Conservation (phyloP, 352 stramenopile species). For the Globisporangium nodosum region DNA sequence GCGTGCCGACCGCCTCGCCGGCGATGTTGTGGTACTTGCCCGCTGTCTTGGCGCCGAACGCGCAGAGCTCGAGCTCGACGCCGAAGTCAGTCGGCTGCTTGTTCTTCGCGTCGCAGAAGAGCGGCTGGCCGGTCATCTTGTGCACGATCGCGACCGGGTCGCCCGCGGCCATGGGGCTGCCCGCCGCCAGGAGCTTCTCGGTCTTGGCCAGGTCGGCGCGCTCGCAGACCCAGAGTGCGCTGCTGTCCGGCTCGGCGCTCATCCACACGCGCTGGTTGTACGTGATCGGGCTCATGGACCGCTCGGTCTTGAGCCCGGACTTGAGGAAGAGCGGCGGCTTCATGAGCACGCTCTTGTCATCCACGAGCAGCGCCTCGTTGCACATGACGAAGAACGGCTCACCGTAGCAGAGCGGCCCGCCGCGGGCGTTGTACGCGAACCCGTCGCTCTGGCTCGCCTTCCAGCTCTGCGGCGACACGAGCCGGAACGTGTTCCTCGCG, state of each 20-base stretch:
- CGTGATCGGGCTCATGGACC: conserved; percentile 82
- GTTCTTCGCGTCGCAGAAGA: conserved; percentile 43
- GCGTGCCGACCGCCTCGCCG: conserved; percentile 45
- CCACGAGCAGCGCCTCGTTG: conserved; percentile 73
- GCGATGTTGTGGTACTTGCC: conserved; percentile 71
- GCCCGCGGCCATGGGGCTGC: conserved; percentile 31
- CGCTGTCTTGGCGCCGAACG: conserved; percentile 29
- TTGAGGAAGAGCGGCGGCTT: conserved; percentile 77
- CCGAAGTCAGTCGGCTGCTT: conserved; percentile 78
- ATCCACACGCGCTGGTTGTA: conserved; percentile 82
- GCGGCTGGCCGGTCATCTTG: conserved; percentile 79
- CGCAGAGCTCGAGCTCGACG: conserved; percentile 69
- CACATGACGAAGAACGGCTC: conserved; percentile 79
- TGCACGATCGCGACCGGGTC: conserved; percentile 64
- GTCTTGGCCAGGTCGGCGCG: conserved; percentile 54
- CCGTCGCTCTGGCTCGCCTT: conserved; percentile 27
- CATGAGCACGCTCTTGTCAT: conserved; percentile 67
- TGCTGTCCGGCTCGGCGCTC: conserved; percentile 53
- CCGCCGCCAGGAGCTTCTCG: conserved; percentile 64
- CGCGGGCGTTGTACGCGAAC: conserved; percentile 13
- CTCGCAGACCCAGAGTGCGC: conserved; percentile 63
- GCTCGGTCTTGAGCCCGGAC: conserved; percentile 74
- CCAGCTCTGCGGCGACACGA: conserved; percentile 43
- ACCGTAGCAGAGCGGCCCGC: conserved; percentile 54
- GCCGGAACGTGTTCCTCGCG: conserved; percentile 62